phyloP scores from a whole-genome alignment of 2,329 filamentous ascomycete species.

The Grosmannia clavigera region DNA sequence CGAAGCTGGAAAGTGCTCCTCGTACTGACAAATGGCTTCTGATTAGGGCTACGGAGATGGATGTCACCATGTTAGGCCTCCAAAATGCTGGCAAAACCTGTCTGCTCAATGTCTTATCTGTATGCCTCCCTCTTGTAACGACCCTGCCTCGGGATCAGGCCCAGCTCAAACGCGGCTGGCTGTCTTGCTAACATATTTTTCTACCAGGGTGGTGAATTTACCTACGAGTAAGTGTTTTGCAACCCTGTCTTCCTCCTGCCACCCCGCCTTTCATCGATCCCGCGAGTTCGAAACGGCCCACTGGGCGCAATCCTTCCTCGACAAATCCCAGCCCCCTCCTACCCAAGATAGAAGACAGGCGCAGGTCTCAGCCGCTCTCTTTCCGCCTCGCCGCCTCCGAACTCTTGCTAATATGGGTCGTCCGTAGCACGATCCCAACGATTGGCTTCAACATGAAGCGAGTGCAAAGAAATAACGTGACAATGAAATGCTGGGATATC shows the following conservation, averaged over 20 bases:
- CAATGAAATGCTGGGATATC: constrained; percentile 97
- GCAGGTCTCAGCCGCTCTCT: not conserved
- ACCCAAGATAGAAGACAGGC: not conserved
- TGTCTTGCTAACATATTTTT: not conserved
- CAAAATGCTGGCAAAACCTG: constrained; percentile 99
- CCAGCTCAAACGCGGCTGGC: not conserved
- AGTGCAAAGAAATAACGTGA: constrained; percentile 95
- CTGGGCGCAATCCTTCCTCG: constrained; percentile 6
- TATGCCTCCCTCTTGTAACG: constrained; percentile 39
- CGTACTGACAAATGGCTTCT: constrained; percentile 4
- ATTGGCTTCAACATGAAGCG: constrained; percentile 99
- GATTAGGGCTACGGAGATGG: constrained; percentile 92
- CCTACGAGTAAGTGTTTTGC: constrained; percentile 70
- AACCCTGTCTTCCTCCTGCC: not conserved
- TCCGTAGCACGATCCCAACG: constrained; percentile 81
- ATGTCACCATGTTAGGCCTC: constrained; percentile 96
- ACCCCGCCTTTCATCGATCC: constrained; percentile 17
- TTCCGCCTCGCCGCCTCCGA: not conserved
- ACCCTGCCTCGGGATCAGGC: not conserved
- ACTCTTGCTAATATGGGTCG: not conserved
- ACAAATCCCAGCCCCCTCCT: not conserved
- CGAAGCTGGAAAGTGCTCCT: not conserved
- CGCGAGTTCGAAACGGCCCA: not conserved
- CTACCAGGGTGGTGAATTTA: constrained; percentile 89
- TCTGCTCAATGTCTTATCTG: constrained; percentile 81